A percentile compares a stretch with the other conserved stretches of the same genome.
phyloP scores from a whole-genome alignment of 805 yeast species.

The Allodekkera sacchari region DNA sequence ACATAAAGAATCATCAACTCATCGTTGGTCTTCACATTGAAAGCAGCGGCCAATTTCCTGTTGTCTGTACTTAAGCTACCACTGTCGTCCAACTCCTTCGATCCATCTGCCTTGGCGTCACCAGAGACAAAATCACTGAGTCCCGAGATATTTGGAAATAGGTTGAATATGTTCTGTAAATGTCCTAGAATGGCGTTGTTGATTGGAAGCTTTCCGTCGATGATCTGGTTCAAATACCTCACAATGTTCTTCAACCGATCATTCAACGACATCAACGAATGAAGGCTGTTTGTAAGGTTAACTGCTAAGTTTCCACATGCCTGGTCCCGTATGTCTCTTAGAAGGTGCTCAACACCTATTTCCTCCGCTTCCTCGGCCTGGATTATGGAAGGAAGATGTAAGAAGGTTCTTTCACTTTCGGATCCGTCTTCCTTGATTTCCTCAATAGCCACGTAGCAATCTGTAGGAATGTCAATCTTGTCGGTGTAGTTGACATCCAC shows the following conservation, averaged over 20 bases:
- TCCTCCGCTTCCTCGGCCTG: slow-evolving; percentile 99
- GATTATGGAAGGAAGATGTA: slow-evolving; percentile 85
- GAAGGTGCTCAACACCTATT: slow-evolving; percentile 93
- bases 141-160: slow-evolving; percentile 63
- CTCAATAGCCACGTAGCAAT: slow-evolving; percentile 88
- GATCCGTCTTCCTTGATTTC: slow-evolving; percentile 96
- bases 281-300: slow-evolving; percentile 80
- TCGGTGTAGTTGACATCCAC: slow-evolving; percentile 82
- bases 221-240: slow-evolving; percentile 66
- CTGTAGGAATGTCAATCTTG: slow-evolving; percentile 86
- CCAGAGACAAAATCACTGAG: slow-evolving; percentile 24
- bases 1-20: slow-evolving; percentile 92
- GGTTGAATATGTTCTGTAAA: slow-evolving; percentile 88
- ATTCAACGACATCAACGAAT: slow-evolving; percentile 79
- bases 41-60: slow-evolving; percentile 53
- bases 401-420: slow-evolving; percentile 83
- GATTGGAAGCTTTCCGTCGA: slow-evolving; percentile 65
- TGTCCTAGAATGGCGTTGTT: slow-evolving; percentile 88
- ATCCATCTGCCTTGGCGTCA: slow-evolving; percentile 6
- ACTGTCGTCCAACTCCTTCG: not conserved
- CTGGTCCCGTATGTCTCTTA: slow-evolving; percentile 92
- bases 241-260: slow-evolving; percentile 73
- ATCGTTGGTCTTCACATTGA: slow-evolving; percentile 90
- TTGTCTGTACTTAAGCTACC: slow-evolving; percentile 11
- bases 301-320: slow-evolving; percentile 91